These are phyloP conservation scores for Paratinospora sagittata DNA, from an alignment of 164 flowering plant species.

Conservation along the genomic window DNA sequence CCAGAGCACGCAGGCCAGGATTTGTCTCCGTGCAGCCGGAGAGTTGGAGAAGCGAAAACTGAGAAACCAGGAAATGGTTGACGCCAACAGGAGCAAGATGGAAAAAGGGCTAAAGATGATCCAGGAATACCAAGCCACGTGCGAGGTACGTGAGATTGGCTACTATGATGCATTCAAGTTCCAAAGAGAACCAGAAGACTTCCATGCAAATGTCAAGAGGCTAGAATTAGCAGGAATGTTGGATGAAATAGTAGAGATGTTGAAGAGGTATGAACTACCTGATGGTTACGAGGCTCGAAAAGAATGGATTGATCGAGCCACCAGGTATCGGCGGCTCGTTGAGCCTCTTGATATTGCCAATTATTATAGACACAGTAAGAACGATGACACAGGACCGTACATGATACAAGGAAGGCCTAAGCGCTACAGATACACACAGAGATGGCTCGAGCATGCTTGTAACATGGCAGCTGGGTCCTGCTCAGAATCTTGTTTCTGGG, in stretches of 20 bases:
- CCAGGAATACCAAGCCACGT: slow-evolving; percentile 30
- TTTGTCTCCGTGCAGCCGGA: slow-evolving; percentile 68
- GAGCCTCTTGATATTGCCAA: slow-evolving; percentile 91
- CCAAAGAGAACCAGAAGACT: slow-evolving; percentile 40
- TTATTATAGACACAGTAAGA: slow-evolving; percentile 63
- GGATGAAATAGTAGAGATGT: slow-evolving; percentile 73
- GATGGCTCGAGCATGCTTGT: slow-evolving; percentile 50
- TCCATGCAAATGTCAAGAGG: slow-evolving; percentile 56
- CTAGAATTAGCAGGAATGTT: slow-evolving; percentile 63
- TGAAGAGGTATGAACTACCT: slow-evolving; percentile 58
- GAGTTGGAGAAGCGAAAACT: slow-evolving; percentile 45
- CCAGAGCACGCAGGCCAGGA: slow-evolving; percentile 62
- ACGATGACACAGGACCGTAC: slow-evolving; percentile 68
- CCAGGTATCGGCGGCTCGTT: slow-evolving; percentile 47
- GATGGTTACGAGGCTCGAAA: slow-evolving; percentile 48
- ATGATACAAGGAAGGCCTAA: slow-evolving; percentile 53
- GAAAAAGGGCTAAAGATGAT: slow-evolving; percentile 25
- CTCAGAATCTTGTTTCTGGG: slow-evolving; percentile 60
- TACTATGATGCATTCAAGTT: slow-evolving; percentile 72
- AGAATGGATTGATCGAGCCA: slow-evolving; percentile 60
- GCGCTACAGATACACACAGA: slow-evolving; percentile 61
- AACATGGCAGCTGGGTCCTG: slow-evolving; percentile 12
- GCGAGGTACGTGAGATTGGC: slow-evolving; percentile 35
- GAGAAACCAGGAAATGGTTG: slow-evolving; percentile 37
- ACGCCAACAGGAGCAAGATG: slow-evolving; percentile 32